A percentile compares a stretch with the other conserved stretches of the same genome.
Evolutionary conservation across 176 grass and related monocot species (phyloP).

Genomic region (Oryza longistaminata): DNA sequence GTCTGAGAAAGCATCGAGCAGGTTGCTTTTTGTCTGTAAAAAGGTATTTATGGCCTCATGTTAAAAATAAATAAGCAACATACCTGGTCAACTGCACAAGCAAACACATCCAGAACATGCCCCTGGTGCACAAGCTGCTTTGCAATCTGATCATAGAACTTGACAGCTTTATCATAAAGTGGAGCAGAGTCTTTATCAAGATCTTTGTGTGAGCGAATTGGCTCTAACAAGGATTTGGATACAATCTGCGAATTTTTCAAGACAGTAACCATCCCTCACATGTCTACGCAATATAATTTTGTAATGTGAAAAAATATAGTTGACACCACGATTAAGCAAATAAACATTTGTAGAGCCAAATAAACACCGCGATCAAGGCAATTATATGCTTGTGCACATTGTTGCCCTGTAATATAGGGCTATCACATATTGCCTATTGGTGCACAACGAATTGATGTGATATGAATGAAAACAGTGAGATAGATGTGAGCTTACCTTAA

Average conservation of each 20-base stretch:
- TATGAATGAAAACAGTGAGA: constrained; percentile 1
- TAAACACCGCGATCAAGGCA: neutral
- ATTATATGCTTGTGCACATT: neutral
- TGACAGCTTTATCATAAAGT: constrained; percentile 88
- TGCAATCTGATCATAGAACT: constrained; percentile 88
- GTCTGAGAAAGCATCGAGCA: neutral
- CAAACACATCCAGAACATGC: constrained; percentile 96
- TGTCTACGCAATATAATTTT: neutral
- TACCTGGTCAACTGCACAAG: constrained; percentile 94
- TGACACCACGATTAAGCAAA: constrained; percentile 1
- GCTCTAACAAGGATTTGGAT: constrained; percentile 92
- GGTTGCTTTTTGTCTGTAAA: constrained; percentile 3
- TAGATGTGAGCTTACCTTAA: constrained; percentile 5
- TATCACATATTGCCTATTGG: neutral
- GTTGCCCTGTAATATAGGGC: neutral
- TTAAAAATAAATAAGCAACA: constrained; percentile 35
- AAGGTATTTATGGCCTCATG: constrained; percentile 5
- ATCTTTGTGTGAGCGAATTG: constrained; percentile 77
- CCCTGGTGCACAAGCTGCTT: constrained; percentile 98
- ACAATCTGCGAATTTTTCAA: constrained; percentile 80
- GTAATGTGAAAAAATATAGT: constrained; percentile 2
- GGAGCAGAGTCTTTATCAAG: constrained; percentile 88
- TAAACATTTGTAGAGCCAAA: neutral
- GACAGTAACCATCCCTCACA: constrained; percentile 22
- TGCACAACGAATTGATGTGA: neutral